Evolutionary conservation across 163 green algal species (phyloP), one percentile per base, ranked within the genome.

Genomic region (Scenedesmus sp.): DNA sequence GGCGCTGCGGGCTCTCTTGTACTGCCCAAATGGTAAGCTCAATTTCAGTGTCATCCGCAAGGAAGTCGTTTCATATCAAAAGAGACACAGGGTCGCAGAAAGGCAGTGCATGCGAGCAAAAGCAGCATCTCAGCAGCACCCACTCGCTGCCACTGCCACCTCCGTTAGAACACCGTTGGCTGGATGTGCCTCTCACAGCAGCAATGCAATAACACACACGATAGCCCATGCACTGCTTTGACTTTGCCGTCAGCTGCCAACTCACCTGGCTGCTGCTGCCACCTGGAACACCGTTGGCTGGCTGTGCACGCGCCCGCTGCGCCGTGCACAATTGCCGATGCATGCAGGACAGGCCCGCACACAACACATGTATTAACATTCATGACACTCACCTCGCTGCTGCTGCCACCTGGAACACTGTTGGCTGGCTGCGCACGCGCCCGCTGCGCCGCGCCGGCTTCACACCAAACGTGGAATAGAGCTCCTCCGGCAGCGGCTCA

Each of bases 401-500:
- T 73, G 64, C 13, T 76, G 70, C 23, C 34, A 46, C 34, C 5
- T 59, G 77, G 46, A 84, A 90, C 20, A 90, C 64, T 1, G 52
- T 73, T 8, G 86, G 54, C 86, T 90, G 70, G 13, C 54, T 70
- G 34, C 86, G 86, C 3, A 84, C 67, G 18, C 86, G 86, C 13
- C 86, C 86, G 55, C 86, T 90, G 26, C 86, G 77, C 46, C 86
- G 46, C 2, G 86, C 70, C 4, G 67, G 26, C 59, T 55, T 55
- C 52, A 90, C 86, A 15, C 86, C 86, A 60, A 90, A 90, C 2
- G 9, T 20, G 2, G 7, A 26, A 20, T 76, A 73, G 54, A 90
- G 55, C 52, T 67, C 26, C 67, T 90, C 86, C 59, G 86, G 86
- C 20, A 90, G 74, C 46, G 86, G 86, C 20, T 7, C 12, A 9